Base-by-base conservation (phyloP, 495 filamentous ascomycete species). In the Paragyromitra xinjiangensis region DNA sequence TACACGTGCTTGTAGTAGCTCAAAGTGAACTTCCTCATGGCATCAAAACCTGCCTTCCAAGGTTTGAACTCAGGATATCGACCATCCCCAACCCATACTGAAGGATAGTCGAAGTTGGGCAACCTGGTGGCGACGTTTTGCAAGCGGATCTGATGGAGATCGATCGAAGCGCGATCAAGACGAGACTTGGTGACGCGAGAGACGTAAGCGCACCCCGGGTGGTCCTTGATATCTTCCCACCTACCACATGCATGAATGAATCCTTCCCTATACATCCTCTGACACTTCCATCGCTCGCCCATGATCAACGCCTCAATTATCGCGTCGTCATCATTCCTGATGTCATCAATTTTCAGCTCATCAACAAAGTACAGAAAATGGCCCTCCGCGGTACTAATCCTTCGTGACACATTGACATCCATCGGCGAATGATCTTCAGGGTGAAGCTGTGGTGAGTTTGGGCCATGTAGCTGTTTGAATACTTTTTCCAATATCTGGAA, bases 221-320 rank as follows among this genome's bases (percentile, higher is more conserved):
- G 83, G 26, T 89, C 87, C 55, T 89, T 86, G 51, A 98, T 85
- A 50, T 90, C 89, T 8, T 93, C 90, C 80, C 94, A 92, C 83
- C 95, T 95, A 34, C 95, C 95, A 14, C 93, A 94, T n/a, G 90
- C 93, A 83, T 99, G 95, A 8, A 94, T 87, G 79, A 97, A 99
- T 6, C 91, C 94, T 81, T 98, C 94, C 71, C 92, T 91, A 81
- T 95, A 99, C 11, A 99, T 88, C 16, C 88, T 87, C 82, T 89
- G 90, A 62, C 89, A 97, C 45, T 90, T 89, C 89, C 98, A 92
- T 12, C 88, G 86, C 84, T 99, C 95, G 42, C 92, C 94, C 51
- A 99, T 84, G 26, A 98, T 87, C 53, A 99, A 87, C 0, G 90
- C 93, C 83, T 99, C 94, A 53, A 98, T 88, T 2, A 93, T 97